Evolutionary conservation across 352 stramenopile genomes (phyloP), one percentile per base, ranked within the genome.

Genomic region (Globisporangium middletonii): DNA sequence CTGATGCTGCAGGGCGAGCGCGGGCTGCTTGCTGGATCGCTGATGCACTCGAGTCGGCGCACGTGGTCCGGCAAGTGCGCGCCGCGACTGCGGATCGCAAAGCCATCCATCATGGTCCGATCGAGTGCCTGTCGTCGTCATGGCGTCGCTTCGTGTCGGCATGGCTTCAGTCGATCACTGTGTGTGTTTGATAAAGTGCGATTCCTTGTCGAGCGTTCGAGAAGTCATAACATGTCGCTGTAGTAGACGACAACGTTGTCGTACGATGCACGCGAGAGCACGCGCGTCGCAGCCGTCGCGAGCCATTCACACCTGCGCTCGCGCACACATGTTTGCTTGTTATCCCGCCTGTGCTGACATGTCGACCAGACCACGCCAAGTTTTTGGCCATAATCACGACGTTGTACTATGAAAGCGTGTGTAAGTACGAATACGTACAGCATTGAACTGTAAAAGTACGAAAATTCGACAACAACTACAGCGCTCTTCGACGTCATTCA

Each of bases 21-120:
- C 45, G 27, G 5, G 15, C n/a, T 50, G 53, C 33, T 38, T 38
- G 9, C n/a, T 46, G 41, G 41, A 8, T 46, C n/a, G 23, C 48
- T 57, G 23, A 83, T 53, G 33, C 65, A 26, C 38, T 78, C 73
- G 9, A 83, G 62, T 3, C 57, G 62, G 0, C 49, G 68, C 18
- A 80, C 28, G 35, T 71, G 63, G 53, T 78, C 71, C 1, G 62
- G 59, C 53, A 80, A 46, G 57, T 80, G 70, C 33, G 59, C 48
- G 30, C 59, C 64, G 46, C 68, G 71, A 41, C 70, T 66, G 52
- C 63, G 63, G 18, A 71, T 38, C 19, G 58, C 51, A 54, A 77
- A 72, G 1, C 55, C 54, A 33, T 73, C 58, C 1, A 47, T 11
- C 60, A 63, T 63, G 30, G 27, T 3, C 23, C 18, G 23, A 27